These are phyloP conservation scores for Rhododendron kiyosumense DNA, from an alignment of 148 eudicot genomes.

Conservation along the genomic window DNA sequence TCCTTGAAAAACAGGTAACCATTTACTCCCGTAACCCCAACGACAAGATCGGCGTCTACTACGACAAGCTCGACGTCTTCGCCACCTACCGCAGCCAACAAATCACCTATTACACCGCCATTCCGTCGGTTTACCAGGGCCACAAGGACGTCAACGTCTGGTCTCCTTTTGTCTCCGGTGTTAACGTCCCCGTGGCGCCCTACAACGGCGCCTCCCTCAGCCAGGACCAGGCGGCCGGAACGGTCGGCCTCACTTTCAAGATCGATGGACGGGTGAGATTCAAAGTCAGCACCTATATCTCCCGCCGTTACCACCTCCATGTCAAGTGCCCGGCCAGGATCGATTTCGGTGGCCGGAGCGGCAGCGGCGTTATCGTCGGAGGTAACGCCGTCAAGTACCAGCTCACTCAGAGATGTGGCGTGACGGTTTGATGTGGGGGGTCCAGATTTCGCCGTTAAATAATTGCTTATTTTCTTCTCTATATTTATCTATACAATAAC, in stretches of 20 bases:
- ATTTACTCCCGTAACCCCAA: conserved; percentile 44
- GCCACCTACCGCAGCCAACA: conserved; percentile 62
- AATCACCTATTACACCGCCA: conserved; percentile 49
- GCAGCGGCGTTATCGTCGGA: conserved; percentile 25
- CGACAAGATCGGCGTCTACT: conserved; percentile 34
- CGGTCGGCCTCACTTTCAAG: conserved; percentile 33
- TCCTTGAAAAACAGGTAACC: conserved; percentile 47
- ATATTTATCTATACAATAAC: not conserved
- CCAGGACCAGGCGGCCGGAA: conserved; percentile 44
- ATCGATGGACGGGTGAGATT: conserved; percentile 67
- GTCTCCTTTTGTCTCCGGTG: conserved; percentile 68
- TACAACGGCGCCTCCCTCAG: conserved; percentile 41
- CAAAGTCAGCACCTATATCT: conserved; percentile 40
- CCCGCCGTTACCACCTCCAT: conserved; percentile 47
- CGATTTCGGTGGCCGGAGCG: conserved; percentile 35
- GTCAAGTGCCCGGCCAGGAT: conserved; percentile 54
- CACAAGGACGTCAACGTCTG: conserved; percentile 43
- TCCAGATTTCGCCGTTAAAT: conserved; percentile 2
- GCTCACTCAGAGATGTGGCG: conserved; percentile 46
- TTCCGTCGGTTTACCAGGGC: conserved; percentile 64
- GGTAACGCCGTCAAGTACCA: conserved; percentile 59
- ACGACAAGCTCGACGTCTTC: conserved; percentile 35
- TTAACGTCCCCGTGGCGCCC: conserved; percentile 65
- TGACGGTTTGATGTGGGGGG: conserved; percentile 33
- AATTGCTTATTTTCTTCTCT: not conserved